phyloP scores from a whole-genome alignment of 176 grass and related monocot genomes.

The Hordeum marinum region DNA sequence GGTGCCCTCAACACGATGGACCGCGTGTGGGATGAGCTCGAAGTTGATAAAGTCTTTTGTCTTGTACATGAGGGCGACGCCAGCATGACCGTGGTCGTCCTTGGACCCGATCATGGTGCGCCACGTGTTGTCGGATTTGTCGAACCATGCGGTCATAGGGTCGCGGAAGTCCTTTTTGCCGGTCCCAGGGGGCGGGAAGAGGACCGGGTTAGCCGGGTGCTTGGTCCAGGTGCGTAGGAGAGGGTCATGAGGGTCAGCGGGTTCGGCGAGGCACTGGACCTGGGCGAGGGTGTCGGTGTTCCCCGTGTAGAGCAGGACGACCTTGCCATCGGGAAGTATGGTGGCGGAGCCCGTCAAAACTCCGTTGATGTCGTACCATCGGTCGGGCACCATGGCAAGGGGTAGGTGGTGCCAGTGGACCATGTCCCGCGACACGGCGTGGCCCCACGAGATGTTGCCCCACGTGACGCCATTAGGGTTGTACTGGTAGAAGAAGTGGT shows the following conservation, averaged over 20 bases:
- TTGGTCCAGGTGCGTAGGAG: neutral
- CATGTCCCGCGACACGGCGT: neutral
- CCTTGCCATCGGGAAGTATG: neutral
- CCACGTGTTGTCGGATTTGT: neutral
- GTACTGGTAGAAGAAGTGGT: conserved; percentile 9
- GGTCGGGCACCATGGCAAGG: neutral
- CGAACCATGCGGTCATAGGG: neutral
- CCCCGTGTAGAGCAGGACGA: neutral
- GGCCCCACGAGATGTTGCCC: neutral
- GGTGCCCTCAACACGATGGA: neutral
- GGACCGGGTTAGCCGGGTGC: neutral
- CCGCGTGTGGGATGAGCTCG: neutral
- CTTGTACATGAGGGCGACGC: neutral
- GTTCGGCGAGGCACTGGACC: neutral
- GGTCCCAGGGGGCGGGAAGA: neutral
- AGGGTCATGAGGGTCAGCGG: neutral
- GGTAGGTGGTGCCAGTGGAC: neutral
- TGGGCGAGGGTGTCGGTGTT: neutral
- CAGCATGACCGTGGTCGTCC: neutral
- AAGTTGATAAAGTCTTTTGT: neutral
- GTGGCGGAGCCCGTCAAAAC: neutral
- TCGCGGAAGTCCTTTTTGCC: neutral
- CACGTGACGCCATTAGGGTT: neutral
- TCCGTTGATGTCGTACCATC: neutral
- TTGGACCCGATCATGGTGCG: neutral